Conservation (phyloP, 345 rosid species). For the Angophora floribunda region DNA sequence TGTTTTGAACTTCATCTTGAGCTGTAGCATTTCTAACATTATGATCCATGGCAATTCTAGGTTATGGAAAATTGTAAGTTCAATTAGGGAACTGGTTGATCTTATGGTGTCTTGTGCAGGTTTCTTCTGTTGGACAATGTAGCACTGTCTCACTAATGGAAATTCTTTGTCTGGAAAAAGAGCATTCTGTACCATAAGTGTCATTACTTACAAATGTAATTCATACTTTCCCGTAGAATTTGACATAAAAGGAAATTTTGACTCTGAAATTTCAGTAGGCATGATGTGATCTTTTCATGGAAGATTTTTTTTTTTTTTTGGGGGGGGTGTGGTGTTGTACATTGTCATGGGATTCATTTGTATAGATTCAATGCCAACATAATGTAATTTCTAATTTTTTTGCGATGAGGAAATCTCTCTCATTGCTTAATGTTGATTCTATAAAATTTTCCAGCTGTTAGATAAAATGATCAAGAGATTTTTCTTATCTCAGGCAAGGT, state of each 20-base stretch:
- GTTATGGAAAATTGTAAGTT: neutral
- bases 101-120: neutral
- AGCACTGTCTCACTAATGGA: neutral
- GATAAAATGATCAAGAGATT: neutral
- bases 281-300: neutral
- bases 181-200: neutral
- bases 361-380: neutral
- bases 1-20: neutral
- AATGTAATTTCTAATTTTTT: neutral
- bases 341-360: neutral
- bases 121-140: neutral
- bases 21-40: neutral
- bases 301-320: too few relatives aligned
- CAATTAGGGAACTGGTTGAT: neutral
- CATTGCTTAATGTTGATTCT: neutral
- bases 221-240: neutral
- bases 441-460: neutral
- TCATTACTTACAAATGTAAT: neutral
- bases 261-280: neutral
- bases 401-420: neutral
- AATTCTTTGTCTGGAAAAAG: neutral
- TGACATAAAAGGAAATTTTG: neutral
- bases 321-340: neutral
- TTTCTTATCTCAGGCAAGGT: slow-evolving; percentile 53
- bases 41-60: neutral